Evolutionary conservation across 2,329 filamentous ascomycete genomes (phyloP).

Genomic region (Hirsutella thompsonii): DNA sequence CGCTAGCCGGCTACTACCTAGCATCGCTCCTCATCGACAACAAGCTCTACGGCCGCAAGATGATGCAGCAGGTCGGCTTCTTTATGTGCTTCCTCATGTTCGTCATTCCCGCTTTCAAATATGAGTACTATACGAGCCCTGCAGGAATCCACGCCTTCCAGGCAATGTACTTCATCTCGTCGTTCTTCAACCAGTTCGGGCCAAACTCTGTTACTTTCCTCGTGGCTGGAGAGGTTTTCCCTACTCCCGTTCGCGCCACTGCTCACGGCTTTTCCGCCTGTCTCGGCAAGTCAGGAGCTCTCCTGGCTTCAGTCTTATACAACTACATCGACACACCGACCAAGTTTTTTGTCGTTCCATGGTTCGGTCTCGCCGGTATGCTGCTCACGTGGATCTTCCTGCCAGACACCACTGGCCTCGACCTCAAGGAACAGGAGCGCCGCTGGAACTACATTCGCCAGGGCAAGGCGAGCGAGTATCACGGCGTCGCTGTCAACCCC

Average conservation of each 20-base stretch:
- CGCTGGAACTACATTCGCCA: slow-evolving; percentile 79
- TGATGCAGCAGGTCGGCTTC: slow-evolving; percentile 94
- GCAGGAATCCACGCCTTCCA: slow-evolving; percentile 79
- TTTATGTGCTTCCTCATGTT: slow-evolving; percentile 89
- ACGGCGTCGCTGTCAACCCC: slow-evolving; percentile 84
- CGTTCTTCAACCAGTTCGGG: slow-evolving; percentile 98
- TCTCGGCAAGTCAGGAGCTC: slow-evolving; percentile 75
- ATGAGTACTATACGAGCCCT: slow-evolving; percentile 63
- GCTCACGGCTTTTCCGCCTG: slow-evolving; percentile 94
- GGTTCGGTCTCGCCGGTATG: slow-evolving; percentile 86
- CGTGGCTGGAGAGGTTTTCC: slow-evolving; percentile 91
- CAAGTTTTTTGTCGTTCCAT: slow-evolving; percentile 87
- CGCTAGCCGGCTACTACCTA: slow-evolving; percentile 77
- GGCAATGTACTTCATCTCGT: slow-evolving; percentile 95
- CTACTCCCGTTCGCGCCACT: slow-evolving; percentile 81
- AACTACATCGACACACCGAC: slow-evolving; percentile 80
- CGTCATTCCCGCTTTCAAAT: slow-evolving; percentile 80
- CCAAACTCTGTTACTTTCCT: slow-evolving; percentile 96
- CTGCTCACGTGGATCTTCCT: slow-evolving; percentile 75
- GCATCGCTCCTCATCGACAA: slow-evolving; percentile 86
- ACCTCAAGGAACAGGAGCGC: slow-evolving; percentile 94
- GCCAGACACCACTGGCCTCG: slow-evolving; percentile 92
- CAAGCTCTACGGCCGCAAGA: slow-evolving; percentile 91
- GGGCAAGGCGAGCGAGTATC: slow-evolving; percentile 70
- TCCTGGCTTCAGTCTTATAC: slow-evolving; percentile 79